Evolutionary conservation across 2,329 filamentous ascomycete species (phyloP).

Genomic region (Cordyceps farinosa): DNA sequence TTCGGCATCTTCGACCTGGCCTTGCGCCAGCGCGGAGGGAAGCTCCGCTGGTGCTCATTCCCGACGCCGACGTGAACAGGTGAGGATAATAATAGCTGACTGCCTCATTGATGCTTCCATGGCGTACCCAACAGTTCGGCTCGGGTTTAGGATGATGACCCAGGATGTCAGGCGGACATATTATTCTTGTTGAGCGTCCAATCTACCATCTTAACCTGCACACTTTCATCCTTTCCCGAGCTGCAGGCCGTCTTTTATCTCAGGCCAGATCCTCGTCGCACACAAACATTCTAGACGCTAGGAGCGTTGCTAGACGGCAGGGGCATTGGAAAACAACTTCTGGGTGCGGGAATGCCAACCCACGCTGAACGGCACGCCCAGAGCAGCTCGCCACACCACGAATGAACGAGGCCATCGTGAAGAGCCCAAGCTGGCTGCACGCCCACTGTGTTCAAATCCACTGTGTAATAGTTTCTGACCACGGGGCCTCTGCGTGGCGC

Average conservation of each 20-base stretch:
- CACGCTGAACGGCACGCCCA: not conserved
- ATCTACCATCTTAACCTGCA: not conserved
- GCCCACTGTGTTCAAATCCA: not conserved
- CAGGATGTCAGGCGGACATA: not conserved
- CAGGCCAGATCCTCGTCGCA: not conserved
- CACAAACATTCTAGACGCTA: not conserved
- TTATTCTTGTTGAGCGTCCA: not conserved
- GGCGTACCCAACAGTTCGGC: not conserved
- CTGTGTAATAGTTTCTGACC: not conserved
- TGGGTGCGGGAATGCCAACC: constrained; percentile 12
- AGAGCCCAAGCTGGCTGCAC: constrained; percentile 1
- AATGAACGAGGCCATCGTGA: constrained; percentile 18
- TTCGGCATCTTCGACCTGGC: not conserved
- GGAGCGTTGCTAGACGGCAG: not conserved
- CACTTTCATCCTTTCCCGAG: not conserved
- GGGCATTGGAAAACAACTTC: not conserved
- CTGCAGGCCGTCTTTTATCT: not conserved
- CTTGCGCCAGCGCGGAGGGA: not conserved
- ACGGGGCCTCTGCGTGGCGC: constrained; percentile 14
- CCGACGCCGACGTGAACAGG: not conserved
- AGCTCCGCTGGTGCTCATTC: not conserved
- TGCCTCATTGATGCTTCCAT: constrained; percentile 3
- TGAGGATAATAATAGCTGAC: constrained; percentile 3
- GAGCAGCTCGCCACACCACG: not conserved
- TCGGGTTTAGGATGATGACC: not conserved